Evolutionary conservation across 768 basidiomycete genomes (phyloP).

Genomic region (Amanita rimosa): DNA sequence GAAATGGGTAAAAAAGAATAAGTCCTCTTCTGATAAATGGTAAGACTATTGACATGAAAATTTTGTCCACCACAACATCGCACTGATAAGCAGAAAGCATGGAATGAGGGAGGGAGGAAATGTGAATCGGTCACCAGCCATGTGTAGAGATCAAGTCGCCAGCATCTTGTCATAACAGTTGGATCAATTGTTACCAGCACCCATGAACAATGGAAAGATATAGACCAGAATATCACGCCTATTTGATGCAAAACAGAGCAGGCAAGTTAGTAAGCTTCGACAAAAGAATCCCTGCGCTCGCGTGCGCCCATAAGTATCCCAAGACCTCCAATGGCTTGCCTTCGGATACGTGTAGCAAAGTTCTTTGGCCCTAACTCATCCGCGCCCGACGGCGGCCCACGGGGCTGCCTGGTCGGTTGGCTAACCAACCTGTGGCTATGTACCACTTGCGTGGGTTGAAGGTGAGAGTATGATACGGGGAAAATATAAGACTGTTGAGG

Average conservation of each 20-base stretch:
- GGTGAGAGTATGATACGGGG: constrained; percentile 1
- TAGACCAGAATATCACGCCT: constrained; percentile 1
- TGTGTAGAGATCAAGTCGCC: neutral
- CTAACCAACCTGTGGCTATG: constrained; percentile 50
- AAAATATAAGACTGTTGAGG: constrained; percentile 17
- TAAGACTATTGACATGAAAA: neutral
- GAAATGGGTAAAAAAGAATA: neutral
- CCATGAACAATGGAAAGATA: neutral
- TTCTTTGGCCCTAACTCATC: constrained; percentile 85
- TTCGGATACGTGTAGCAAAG: constrained; percentile 77
- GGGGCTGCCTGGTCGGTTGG: constrained; percentile 75
- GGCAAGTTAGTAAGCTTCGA: constrained; percentile 49
- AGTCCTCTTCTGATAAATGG: neutral
- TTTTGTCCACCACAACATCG: constrained; percentile 8
- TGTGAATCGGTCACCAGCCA: neutral
- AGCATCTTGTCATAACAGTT: neutral
- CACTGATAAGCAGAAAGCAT: constrained; percentile 2
- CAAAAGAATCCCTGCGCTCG: constrained; percentile 57
- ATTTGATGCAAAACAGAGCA: neutral
- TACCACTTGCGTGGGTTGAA: constrained; percentile 23
- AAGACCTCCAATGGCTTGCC: constrained; percentile 75
- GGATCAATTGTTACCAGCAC: constrained; percentile 1
- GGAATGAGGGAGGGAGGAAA: constrained; percentile 1
- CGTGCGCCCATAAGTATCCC: constrained; percentile 73
- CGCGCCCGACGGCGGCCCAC: constrained; percentile 76